Evolutionary conservation across 352 stramenopile genomes (phyloP), one percentile per base, ranked within the genome.

Genomic region (Phytophthora rubi): DNA sequence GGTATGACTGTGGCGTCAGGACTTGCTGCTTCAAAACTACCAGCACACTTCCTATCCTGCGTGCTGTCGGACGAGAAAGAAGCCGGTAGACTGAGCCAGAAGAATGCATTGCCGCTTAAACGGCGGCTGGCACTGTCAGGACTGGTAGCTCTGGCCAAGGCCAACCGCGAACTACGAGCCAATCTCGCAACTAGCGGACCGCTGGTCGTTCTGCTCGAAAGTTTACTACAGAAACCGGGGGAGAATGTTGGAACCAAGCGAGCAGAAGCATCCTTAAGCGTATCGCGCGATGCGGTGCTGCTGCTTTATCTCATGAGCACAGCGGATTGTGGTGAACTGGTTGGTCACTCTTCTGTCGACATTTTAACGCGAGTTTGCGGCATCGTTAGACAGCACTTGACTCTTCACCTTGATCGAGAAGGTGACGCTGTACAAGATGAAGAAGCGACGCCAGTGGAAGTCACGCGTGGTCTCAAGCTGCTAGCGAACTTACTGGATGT

Each of bases 401-500:
- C 9, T 55, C 55, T 59, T 33, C 42, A 62, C 13, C 8, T 48
- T n/a, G 45, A 13, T 1, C 49, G 39, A 6, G 12, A 60, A 30
- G 26, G n/a, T 28, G 65, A 47, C 42, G 12, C 5, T 3, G 37
- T 65, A 16, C 48, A 37, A 35, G 53, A 73, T 30, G 70, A 73
- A 13, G 65, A 66, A 32, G 32, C 55, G 5, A 37, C 49, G 26
- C 35, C 67, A 15, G 12, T 65, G 15, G 71, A 70, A 56, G 60
- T 71, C 7, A 51, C 74, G 16, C 28, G 63, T 32, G 75, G 79
- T 7, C 56, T 88, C 8, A 90, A 88, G 52, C 57, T 90, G 2
- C 52, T 90, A 4, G 82, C 80, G 0, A 83, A 89, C 60, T 23
- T 89, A 4, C 60, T 90, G 32, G 65, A 77, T 53, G 53, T 73